These are phyloP conservation scores for Leccinum pachyderme DNA, from an alignment of 1,284 basidiomycete genomes.

Conservation along the genomic window DNA sequence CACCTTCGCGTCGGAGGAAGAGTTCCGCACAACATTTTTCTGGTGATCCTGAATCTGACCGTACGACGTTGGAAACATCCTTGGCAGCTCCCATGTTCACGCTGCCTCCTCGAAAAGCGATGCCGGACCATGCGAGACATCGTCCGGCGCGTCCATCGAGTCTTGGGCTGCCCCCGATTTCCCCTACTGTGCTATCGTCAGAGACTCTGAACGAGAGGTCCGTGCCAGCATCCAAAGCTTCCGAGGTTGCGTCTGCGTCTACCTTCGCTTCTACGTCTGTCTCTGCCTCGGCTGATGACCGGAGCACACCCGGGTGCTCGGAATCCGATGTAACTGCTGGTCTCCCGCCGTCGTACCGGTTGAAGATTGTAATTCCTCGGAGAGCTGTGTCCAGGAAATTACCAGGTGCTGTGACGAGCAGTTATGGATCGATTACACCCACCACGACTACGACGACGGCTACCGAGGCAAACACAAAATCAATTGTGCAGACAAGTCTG, in stretches of 20 bases:
- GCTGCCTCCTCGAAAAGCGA: neutral
- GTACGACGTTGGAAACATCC: neutral
- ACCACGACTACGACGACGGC: neutral
- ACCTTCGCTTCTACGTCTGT: neutral
- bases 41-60: neutral
- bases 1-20: neutral
- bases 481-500: neutral
- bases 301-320: neutral
- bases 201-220: neutral
- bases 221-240: neutral
- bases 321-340: neutral
- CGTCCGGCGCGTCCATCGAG: constrained; percentile 16
- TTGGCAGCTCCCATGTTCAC: neutral
- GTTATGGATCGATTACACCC: neutral
- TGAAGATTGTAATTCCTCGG: constrained; percentile 5
- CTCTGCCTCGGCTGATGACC: neutral
- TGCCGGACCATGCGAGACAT: neutral
- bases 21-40: neutral
- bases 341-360: neutral
- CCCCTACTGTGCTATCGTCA: neutral
- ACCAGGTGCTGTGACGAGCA: neutral
- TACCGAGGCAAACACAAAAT: neutral
- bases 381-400: neutral
- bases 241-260: neutral
- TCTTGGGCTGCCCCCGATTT: constrained; percentile 6